A percentile compares a stretch with the other conserved stretches of the same genome.
Evolutionary conservation across 805 yeast genomes (phyloP).

Genomic region (Ogataea zsoltii): DNA sequence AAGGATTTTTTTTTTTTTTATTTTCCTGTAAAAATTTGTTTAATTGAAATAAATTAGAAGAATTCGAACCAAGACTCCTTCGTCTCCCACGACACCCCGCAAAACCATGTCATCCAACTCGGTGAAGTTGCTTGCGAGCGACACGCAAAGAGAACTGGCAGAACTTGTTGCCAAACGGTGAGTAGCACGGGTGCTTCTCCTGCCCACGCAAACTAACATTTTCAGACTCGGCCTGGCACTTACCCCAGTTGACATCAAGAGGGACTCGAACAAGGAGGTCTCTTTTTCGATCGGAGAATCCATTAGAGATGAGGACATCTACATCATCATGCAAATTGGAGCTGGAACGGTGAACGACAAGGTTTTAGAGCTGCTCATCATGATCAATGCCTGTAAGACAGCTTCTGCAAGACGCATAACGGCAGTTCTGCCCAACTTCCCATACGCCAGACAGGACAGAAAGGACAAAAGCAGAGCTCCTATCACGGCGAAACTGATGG

Average conservation of each 20-base stretch:
- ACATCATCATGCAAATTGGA: conserved; percentile 76
- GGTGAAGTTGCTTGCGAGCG: conserved; percentile 67
- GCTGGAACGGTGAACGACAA: conserved; percentile 77
- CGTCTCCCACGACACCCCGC: not conserved
- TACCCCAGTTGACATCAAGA: conserved; percentile 62
- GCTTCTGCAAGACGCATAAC: conserved; percentile 84
- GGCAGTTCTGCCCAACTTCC: conserved; percentile 80
- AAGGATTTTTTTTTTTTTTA: conserved; percentile 1
- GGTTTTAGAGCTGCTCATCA: conserved; percentile 70
- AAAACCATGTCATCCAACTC: conserved; percentile 68
- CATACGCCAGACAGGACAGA: conserved; percentile 87
- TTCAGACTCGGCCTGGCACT: conserved; percentile 54
- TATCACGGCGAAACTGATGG: conserved; percentile 81
- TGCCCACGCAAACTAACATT: not conserved
- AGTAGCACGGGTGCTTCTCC: conserved; percentile 3
- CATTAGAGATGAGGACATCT: conserved; percentile 82
- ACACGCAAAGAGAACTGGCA: conserved; percentile 67
- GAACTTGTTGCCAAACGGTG: conserved; percentile 58
- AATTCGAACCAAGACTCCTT: not conserved
- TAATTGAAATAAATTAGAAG: not conserved
- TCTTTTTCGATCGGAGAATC: conserved; percentile 79
- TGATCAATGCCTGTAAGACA: conserved; percentile 80
- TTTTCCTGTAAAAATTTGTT: not conserved
- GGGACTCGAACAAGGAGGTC: conserved; percentile 73
- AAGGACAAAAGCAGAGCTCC: conserved; percentile 86